Percentiles rank a stretch among this genome's conserved stretches.
Conservation (phyloP, 768 basidiomycete species). For the Atractiella rhizophila region DNA sequence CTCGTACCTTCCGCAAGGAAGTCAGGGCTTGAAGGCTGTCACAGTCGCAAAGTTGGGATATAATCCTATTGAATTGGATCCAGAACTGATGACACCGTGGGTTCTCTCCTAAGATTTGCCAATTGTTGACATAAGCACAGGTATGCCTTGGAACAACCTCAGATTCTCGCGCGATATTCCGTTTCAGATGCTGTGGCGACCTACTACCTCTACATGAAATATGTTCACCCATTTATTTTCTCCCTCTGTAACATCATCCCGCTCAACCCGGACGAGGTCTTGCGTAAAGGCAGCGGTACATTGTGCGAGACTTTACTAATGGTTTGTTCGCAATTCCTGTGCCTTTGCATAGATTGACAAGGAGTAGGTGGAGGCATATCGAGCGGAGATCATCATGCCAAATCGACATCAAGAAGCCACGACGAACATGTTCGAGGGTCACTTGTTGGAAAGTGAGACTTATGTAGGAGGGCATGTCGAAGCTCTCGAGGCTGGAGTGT, state of each 20-base stretch:
- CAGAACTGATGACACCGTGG: conserved; percentile 96
- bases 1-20: conserved; percentile 92
- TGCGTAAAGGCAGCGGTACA: conserved; percentile 86
- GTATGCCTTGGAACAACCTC: conserved; percentile 88
- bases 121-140: conserved; percentile 24
- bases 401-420: conserved; percentile 85
- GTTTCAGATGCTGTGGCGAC: conserved; percentile 99
- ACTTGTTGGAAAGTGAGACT: conserved; percentile 86
- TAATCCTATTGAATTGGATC: conserved; percentile 86
- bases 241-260: conserved; percentile 98
- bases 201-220: conserved; percentile 99
- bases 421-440: conserved; percentile 79
- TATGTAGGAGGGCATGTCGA: conserved; percentile 99
- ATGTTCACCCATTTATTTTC: conserved; percentile 97
- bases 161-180: conserved; percentile 82
- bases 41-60: conserved; percentile 90
- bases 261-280: conserved; percentile 78
- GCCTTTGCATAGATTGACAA: neutral
- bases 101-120: conserved; percentile 19
- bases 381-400: conserved; percentile 82
- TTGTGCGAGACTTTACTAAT: conserved; percentile 92
- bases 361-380: conserved; percentile 72
- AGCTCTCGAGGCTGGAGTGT: conserved; percentile 91
- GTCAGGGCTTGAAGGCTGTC: conserved; percentile 93
- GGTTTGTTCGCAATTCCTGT: conserved; percentile 29